Base-by-base conservation (phyloP, 306 rosid species). In the Cucumis hystrix region DNA sequence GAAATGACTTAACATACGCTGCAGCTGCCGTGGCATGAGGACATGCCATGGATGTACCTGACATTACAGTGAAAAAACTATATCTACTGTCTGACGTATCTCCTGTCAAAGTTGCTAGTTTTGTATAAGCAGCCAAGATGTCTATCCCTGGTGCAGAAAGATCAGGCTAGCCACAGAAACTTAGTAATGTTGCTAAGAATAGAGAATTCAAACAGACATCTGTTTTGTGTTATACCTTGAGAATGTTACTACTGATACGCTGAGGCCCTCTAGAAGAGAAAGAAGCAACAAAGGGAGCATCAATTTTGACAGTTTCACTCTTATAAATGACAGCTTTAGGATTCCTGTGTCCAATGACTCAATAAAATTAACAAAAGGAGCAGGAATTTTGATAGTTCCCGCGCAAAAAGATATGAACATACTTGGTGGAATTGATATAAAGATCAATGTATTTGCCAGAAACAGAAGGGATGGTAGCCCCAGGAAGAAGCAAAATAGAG, bases 1-100 rank as follows among this genome's bases (percentile, higher is more conserved):
- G 98, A 85, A 90, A 90, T 69, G 96, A 85, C 84, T 91, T 91
- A 88, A 91, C 90, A 43, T 90, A 91, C 15, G 94, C 96, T 8
- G 96, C 96, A 14, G 96, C 87, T 0, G 89, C 96, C 0, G 83
- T 20, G 33, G 77, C 98, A 69, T 94, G 98, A 43, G 98, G 96
- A 83, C 95, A 91, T 7, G 98, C 78, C 98, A 94, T 92, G 41
- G 97, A 94, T 63, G 98, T 94, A 77, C 98, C 97, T 57, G 97
- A 87, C 15, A 88, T 4, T 64, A 94, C 86, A 39, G 86, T 94
- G 78, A 83, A 94, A 18, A 87, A 63, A 3, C 62, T 60, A 56
- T 83, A 45, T 23, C 98, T 89, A 10, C 6, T 47, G 85, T 94
- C 96, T 21, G 91, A 71, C 43, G 15, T 25, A 45, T 61, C 4